Conservation (phyloP, 805 yeast species). For the Candida qinlingensis region DNA sequence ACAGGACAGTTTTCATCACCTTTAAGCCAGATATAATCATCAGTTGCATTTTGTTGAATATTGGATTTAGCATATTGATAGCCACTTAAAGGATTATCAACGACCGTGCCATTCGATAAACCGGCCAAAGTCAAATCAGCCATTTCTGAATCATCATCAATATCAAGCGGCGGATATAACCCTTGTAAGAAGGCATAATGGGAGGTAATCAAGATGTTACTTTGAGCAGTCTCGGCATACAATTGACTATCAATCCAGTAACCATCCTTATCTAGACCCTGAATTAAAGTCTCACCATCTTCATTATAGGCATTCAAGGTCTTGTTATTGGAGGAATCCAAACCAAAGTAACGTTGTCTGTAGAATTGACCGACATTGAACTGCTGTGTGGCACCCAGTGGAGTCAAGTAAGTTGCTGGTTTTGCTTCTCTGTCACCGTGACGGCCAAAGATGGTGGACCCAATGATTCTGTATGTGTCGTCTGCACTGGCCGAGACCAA, state of each 20-base stretch:
- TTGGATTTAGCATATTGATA: conserved; percentile 41
- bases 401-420: conserved; percentile 38
- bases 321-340: conserved; percentile 23
- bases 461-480: conserved; percentile 18
- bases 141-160: conserved; percentile 14
- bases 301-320: conserved; percentile 1
- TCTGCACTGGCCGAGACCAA: background rate
- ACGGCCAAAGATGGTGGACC: conserved; percentile 42
- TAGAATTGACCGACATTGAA: conserved; percentile 34
- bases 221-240: conserved; percentile 30
- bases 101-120: conserved; percentile 34
- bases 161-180: conserved; percentile 37
- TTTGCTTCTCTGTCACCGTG: conserved; percentile 46
- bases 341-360: conserved; percentile 39
- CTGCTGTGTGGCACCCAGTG: conserved; percentile 37
- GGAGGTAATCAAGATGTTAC: conserved; percentile 35
- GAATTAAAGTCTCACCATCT: conserved; percentile 22
- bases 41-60: conserved; percentile 31
- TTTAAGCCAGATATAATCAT: conserved; percentile 35
- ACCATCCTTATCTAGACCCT: conserved; percentile 30
- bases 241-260: conserved; percentile 32
- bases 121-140: conserved; percentile 27
- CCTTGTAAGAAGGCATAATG: conserved; percentile 43
- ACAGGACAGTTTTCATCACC: conserved; percentile 41
- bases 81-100: conserved; percentile 36